Conservation (phyloP, 1,284 basidiomycete genomes). For the Irpex rosettiformis region DNA sequence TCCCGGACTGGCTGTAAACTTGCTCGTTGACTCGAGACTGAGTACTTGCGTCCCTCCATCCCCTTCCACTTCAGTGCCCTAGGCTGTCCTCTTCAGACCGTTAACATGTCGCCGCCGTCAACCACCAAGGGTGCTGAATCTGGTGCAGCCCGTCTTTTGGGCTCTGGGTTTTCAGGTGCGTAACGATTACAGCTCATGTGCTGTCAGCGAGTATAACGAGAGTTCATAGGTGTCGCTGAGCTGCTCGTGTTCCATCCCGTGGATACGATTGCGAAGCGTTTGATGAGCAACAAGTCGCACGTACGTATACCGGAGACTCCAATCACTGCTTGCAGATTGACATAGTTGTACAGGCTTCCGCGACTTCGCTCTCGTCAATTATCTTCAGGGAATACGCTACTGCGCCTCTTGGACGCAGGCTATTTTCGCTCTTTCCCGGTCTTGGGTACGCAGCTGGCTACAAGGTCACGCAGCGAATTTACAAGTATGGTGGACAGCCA, state of each 20-base stretch:
- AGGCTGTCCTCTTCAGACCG: neutral
- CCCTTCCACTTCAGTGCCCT: neutral
- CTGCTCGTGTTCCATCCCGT: constrained; percentile 89
- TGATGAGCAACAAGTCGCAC: constrained; percentile 96
- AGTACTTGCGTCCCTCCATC: neutral
- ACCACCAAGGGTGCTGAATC: constrained; percentile 79
- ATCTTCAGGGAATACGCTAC: constrained; percentile 86
- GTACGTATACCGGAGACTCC: constrained; percentile 31
- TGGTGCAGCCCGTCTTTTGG: constrained; percentile 86
- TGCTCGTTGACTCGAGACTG: neutral
- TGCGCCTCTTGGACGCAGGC: constrained; percentile 67
- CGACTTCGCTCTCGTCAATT: constrained; percentile 64
- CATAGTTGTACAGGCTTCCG: constrained; percentile 48
- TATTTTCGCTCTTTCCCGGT: constrained; percentile 94
- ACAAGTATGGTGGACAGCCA: constrained; percentile 99
- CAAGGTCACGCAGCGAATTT: constrained; percentile 91
- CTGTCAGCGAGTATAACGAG: neutral
- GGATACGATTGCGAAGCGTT: constrained; percentile 94
- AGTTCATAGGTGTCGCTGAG: constrained; percentile 81
- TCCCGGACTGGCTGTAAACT: neutral
- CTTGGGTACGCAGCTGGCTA: constrained; percentile 98
- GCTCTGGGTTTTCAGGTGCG: constrained; percentile 88
- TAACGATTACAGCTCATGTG: constrained; percentile 9
- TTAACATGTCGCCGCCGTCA: constrained; percentile 57
- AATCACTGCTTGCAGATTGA: constrained; percentile 4